Conservation (phyloP, 805 yeast species). For the Candida boleticola region DNA sequence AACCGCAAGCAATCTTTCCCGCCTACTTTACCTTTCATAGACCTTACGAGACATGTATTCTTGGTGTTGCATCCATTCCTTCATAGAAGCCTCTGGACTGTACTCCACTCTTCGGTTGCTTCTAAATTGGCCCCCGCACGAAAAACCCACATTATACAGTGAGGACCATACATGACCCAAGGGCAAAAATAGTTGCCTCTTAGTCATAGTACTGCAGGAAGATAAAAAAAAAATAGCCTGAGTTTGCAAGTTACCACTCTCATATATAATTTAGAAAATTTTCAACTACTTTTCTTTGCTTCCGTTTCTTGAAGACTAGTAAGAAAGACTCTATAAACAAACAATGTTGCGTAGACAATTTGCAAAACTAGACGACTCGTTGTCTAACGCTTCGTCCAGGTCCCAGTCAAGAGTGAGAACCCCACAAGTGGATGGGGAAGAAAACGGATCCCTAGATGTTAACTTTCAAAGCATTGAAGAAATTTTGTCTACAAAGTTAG, state of each 20-base stretch:
- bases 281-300: background rate
- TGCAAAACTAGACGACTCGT: conserved; percentile 9
- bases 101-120: too few relatives aligned
- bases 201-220: background rate
- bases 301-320: background rate
- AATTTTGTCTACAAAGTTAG: conserved; percentile 28
- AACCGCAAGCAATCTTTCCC: too few relatives aligned
- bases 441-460: conserved; percentile 33
- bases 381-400: conserved; percentile 31
- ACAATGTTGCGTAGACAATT: conserved; percentile 3
- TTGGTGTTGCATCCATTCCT: too few relatives aligned
- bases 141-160: too few relatives aligned
- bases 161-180: background rate
- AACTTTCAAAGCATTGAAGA: conserved; percentile 36
- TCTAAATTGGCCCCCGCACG: too few relatives aligned
- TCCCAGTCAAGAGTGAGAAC: conserved; percentile 34
- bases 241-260: too few relatives aligned
- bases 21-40: too few relatives aligned
- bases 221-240: too few relatives aligned
- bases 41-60: too few relatives aligned
- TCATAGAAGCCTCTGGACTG: too few relatives aligned
- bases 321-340: too few relatives aligned
- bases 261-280: too few relatives aligned
- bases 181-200: background rate
- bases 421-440: conserved; percentile 35